Base-by-base conservation (phyloP, 139 green algal genomes). In the Volvox reticuliferus region DNA sequence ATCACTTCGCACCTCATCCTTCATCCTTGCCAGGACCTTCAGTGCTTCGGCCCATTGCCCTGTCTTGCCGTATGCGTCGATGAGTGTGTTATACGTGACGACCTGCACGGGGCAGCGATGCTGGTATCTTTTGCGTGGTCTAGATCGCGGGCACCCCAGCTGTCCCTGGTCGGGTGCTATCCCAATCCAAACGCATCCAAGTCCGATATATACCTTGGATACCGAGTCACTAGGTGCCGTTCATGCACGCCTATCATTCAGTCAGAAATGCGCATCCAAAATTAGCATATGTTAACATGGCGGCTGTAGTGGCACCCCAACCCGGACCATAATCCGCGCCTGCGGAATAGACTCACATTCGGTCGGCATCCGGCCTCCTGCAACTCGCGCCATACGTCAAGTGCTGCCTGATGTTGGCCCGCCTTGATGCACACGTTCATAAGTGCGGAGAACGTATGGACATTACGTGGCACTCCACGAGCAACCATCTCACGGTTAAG, bases 401-500 rank as follows among this genome's bases (percentile, higher is more conserved):
- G 93, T 18, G 97, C 97, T 20, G 94, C 77, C 63, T 93, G 84
- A 85, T 96, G 92, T 90, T 95, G 96, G 26, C 93, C 93, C 55
- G 91, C 94, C 92, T 98, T 99, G 89, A 98, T 98, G 93, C 94
- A 97, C 9, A 98, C 97, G 50, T 98, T 99, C 96, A 98, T 98
- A 5, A 98, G 94, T 17, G 96, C 96, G 18, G 96, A 97, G 91
- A 97, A 98, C 22, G 97, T 98, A 95, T 98, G 96, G 75, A 98
- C 96, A 81, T 98, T 98, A 93, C 93, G 95, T 65, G 88, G 69
- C n/a, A 98, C 88, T 89, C 95, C 93, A 28, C 92, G 88, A 12
- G 67, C 44, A 62, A 86, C 94, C 96, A 98, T 98, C 83, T 98
- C 96, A 1, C 82, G 82, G 3, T 93, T 91, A 32, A 98, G 93